Conservation (phyloP, 2,329 filamentous ascomycete species). For the Ascochyta clinopodiicola region DNA sequence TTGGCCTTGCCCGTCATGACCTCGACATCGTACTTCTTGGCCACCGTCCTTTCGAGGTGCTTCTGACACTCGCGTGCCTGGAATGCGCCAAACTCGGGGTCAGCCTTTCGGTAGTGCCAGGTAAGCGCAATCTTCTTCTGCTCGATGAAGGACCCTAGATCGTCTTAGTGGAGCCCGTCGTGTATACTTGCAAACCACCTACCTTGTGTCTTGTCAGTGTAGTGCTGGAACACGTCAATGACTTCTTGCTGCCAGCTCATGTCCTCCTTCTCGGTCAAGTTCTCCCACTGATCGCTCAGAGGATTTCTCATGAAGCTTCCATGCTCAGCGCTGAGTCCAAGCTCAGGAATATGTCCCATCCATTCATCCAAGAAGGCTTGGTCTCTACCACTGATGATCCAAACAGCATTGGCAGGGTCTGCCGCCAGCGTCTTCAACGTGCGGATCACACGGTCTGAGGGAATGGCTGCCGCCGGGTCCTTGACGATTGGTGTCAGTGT, state of each 20-base stretch:
- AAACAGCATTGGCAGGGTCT: conserved; percentile 86
- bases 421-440: conserved; percentile 80
- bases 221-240: conserved; percentile 82
- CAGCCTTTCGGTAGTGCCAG: conserved; percentile 94
- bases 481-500: conserved; percentile 93
- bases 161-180: conserved; percentile 18
- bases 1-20: conserved; percentile 98
- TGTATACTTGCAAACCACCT: conserved; percentile 37
- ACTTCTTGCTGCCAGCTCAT: conserved; percentile 94
- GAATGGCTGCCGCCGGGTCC: conserved; percentile 87
- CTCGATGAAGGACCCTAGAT: conserved; percentile 84
- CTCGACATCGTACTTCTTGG: conserved; percentile 84
- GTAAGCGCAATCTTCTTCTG: conserved; percentile 92
- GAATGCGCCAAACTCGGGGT: conserved; percentile 82
- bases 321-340: conserved; percentile 97
- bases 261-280: conserved; percentile 82
- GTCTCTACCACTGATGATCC: conserved; percentile 96
- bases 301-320: conserved; percentile 93
- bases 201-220: conserved; percentile 86
- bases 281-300: conserved; percentile 79
- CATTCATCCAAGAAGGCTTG: conserved; percentile 89
- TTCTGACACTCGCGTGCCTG: conserved; percentile 82
- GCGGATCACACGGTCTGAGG: conserved; percentile 80
- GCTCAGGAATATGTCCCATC: conserved; percentile 85
- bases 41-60: conserved; percentile 78